Conservation (phyloP, 352 stramenopile species). For the Globisporangium viniferum region DNA sequence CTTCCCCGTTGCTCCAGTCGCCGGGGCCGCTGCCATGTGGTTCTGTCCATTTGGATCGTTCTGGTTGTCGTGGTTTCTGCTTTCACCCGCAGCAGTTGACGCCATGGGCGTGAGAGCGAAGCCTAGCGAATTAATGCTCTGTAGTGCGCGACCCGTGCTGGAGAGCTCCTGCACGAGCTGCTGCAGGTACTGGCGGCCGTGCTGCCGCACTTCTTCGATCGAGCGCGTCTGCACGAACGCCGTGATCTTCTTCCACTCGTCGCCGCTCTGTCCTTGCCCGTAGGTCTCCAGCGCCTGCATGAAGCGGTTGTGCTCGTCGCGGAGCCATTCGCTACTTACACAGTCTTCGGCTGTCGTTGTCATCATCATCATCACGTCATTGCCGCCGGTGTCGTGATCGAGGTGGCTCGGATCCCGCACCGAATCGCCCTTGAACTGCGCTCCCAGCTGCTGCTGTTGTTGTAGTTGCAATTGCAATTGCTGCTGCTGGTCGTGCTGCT, state of each 20-base stretch:
- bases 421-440: constrained; percentile 5
- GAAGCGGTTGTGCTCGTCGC: constrained; percentile 75
- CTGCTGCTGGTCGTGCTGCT: constrained; percentile 15
- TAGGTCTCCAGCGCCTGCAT: constrained; percentile 78
- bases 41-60: constrained; percentile 36
- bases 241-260: constrained; percentile 73
- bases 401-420: not conserved
- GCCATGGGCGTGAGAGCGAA: not conserved
- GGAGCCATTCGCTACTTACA: constrained; percentile 31
- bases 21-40: constrained; percentile 1
- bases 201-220: constrained; percentile 59
- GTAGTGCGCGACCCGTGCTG: not conserved
- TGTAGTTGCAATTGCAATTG: not conserved
- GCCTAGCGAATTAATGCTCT: constrained; percentile 1
- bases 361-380: not conserved
- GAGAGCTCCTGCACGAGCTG: constrained; percentile 56
- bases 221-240: constrained; percentile 66
- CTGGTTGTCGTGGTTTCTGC: constrained; percentile 22
- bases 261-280: constrained; percentile 39
- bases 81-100: not conserved
- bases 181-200: constrained; percentile 74
- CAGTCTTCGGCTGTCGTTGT: not conserved
- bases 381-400: not conserved
- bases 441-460: not conserved
- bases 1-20: not conserved